These are phyloP conservation scores for Phaseolus coccineus DNA, from an alignment of 331 rosid genomes.

Conservation along the genomic window DNA sequence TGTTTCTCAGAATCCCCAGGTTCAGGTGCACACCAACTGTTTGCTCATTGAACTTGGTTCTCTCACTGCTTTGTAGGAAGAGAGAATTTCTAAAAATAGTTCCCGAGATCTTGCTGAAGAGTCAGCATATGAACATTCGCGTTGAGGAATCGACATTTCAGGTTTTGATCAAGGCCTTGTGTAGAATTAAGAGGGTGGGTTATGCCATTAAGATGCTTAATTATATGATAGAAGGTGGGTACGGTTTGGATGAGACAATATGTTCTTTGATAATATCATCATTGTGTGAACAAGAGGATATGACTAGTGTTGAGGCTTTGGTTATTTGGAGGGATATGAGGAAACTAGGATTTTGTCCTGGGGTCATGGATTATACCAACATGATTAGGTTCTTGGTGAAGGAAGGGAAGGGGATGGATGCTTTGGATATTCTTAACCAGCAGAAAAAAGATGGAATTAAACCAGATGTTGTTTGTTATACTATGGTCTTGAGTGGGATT, in stretches of 20 bases:
- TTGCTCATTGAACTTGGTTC: constrained; percentile 63
- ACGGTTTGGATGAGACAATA: constrained; percentile 56
- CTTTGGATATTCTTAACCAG: constrained; percentile 60
- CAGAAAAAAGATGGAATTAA: constrained; percentile 68
- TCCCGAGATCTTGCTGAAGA: constrained; percentile 67
- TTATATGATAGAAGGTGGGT: constrained; percentile 67
- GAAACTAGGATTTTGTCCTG: constrained; percentile 69
- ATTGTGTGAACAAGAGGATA: constrained; percentile 53
- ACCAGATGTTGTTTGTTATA: constrained; percentile 79
- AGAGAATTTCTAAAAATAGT: constrained; percentile 60
- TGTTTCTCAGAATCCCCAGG: constrained; percentile 69
- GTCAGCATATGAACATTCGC: constrained; percentile 66
- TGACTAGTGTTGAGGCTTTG: constrained; percentile 54
- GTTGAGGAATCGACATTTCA: constrained; percentile 73
- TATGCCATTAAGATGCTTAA: constrained; percentile 66
- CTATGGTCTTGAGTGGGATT: constrained; percentile 69
- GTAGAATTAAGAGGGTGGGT: constrained; percentile 62
- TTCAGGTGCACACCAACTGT: constrained; percentile 82
- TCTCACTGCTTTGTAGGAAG: constrained; percentile 66
- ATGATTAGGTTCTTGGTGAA: constrained; percentile 67
- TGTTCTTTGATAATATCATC: constrained; percentile 70
- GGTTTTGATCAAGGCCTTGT: constrained; percentile 64
- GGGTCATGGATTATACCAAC: constrained; percentile 64
- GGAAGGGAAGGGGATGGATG: constrained; percentile 63
- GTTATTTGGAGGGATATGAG: constrained; percentile 62